Conservation (phyloP, 2,329 filamentous ascomycete genomes). For the Decorospora gaudefroyi region DNA sequence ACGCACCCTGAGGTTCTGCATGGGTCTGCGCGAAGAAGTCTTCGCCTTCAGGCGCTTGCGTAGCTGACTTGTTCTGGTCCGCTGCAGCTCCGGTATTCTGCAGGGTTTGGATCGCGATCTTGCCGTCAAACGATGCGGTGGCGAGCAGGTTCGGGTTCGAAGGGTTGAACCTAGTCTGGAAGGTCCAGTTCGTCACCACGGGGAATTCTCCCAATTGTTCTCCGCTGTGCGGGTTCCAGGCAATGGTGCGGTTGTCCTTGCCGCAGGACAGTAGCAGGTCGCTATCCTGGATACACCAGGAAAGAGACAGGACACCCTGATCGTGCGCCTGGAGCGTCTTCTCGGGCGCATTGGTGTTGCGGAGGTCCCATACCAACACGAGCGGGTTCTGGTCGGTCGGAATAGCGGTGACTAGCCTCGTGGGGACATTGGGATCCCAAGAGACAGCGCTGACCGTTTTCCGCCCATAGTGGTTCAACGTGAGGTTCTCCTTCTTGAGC, state of each 20-base stretch:
- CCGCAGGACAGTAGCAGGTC: constrained; percentile 89
- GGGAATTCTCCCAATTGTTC: constrained; percentile 89
- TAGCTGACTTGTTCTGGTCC: constrained; percentile 61
- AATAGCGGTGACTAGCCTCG: constrained; percentile 90
- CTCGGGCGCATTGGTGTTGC: constrained; percentile 95
- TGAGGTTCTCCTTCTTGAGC: constrained; percentile 95
- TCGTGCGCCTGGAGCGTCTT: constrained; percentile 88
- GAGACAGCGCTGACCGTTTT: constrained; percentile 95
- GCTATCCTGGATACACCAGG: constrained; percentile 92
- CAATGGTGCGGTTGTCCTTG: constrained; percentile 92
- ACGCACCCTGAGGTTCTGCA: constrained; percentile 84
- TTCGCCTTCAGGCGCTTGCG: constrained; percentile 78
- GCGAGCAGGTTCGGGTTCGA: constrained; percentile 90
- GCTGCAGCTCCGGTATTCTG: constrained; percentile 86
- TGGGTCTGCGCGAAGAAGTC: constrained; percentile 97
- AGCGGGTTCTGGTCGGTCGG: constrained; percentile 86
- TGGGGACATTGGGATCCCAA: constrained; percentile 93
- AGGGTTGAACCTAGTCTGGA: constrained; percentile 92
- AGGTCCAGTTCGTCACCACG: constrained; percentile 99
- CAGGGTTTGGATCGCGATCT: constrained; percentile 89
- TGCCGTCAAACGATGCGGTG: constrained; percentile 95
- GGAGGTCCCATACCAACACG: constrained; percentile 90
- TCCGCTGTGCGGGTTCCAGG: constrained; percentile 95
- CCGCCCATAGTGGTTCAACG: constrained; percentile 83
- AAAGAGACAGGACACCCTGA: constrained; percentile 87